Conservation (phyloP, 2,329 filamentous ascomycete genomes). For the Verticillium tricorpus region DNA sequence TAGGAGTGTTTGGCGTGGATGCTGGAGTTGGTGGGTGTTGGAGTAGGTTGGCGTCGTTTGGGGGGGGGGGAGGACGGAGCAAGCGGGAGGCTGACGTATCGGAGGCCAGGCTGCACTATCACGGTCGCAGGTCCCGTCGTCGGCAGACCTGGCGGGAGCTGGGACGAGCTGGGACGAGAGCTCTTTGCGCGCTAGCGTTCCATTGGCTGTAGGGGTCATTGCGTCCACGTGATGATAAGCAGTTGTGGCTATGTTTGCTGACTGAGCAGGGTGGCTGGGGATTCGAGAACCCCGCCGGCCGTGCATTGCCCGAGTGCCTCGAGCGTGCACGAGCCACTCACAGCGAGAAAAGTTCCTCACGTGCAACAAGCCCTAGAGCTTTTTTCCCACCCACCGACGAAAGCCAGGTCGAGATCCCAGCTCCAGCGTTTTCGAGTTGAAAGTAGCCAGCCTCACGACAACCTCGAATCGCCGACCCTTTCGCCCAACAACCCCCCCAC, state of each 20-base stretch:
- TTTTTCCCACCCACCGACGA: constrained; percentile 32
- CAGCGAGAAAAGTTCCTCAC: constrained; percentile 20
- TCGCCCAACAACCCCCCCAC: constrained; percentile 36
- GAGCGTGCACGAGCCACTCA: not conserved
- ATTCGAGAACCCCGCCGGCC: not conserved
- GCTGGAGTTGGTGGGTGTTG: not conserved
- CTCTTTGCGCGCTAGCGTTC: not conserved
- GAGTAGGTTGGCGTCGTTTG: not conserved
- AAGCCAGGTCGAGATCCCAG: constrained; percentile 7
- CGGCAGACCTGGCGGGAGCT: not conserved
- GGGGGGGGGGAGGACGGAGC: not conserved
- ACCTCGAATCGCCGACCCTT: constrained; percentile 10
- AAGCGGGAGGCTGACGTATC: not conserved
- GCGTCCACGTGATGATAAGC: not conserved
- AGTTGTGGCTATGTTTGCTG: not conserved
- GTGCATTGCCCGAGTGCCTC: not conserved
- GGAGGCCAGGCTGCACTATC: not conserved
- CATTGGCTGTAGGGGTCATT: not conserved
- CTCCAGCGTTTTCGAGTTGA: constrained; percentile 4
- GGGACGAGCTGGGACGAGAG: not conserved
- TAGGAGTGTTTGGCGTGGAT: not conserved
- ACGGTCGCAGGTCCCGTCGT: not conserved
- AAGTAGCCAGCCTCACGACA: constrained; percentile 7
- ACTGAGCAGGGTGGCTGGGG: not conserved
- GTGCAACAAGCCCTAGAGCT: constrained; percentile 39